phyloP scores from a whole-genome alignment of 768 basidiomycete genomes.

The Solioccasus polychromus region DNA sequence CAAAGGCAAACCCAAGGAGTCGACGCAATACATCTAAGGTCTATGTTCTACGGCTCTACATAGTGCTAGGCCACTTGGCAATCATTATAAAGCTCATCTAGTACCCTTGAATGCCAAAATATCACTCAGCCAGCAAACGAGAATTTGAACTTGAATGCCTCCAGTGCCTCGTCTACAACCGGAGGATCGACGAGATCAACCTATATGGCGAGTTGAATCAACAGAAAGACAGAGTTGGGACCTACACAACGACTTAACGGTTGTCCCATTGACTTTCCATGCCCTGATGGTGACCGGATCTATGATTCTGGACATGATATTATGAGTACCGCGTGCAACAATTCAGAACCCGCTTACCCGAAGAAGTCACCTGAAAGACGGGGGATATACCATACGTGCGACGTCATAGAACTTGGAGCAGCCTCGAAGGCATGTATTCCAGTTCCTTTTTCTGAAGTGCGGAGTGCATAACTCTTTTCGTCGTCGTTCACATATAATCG shows the following conservation, averaged over 20 bases:
- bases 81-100: no score
- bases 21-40: no score
- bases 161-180: background rate
- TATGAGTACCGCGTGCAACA: no score
- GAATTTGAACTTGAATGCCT: slow-evolving; percentile 7
- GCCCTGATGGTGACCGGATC: background rate
- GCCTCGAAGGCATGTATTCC: slow-evolving; percentile 1
- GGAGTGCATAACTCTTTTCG: background rate
- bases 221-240: no score
- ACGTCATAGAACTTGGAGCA: background rate
- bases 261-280: background rate
- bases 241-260: background rate
- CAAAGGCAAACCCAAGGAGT: no score
- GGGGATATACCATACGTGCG: slow-evolving; percentile 6
- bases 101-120: no score
- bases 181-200: slow-evolving; percentile 1
- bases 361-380: background rate
- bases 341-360: background rate
- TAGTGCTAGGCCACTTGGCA: no score
- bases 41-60: no score
- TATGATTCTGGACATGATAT: background rate
- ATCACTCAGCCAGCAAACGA: background rate
- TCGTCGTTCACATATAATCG: slow-evolving; percentile 2
- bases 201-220: background rate
- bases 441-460: slow-evolving; percentile 1